phyloP scores from a whole-genome alignment of 2,329 filamentous ascomycete genomes.

The Aspergillus felis region DNA sequence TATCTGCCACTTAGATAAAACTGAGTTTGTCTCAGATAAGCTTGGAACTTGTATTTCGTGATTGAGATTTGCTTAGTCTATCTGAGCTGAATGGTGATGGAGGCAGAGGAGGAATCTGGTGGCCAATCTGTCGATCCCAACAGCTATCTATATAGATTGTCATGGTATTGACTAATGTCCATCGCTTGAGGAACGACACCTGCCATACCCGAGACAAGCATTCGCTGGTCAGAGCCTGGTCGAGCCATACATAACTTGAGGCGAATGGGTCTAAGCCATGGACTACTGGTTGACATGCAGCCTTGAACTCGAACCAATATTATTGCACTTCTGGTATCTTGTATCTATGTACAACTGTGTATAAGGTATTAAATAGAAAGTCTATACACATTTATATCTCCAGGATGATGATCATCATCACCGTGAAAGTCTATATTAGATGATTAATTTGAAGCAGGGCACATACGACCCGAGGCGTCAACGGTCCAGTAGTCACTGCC shows the following conservation, averaged over 20 bases:
- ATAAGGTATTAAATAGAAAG: background rate
- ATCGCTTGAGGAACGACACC: no score
- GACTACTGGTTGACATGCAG: no score
- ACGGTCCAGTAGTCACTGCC: slow-evolving; percentile 37
- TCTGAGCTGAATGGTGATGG: background rate
- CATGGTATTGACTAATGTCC: no score
- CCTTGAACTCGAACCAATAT: background rate
- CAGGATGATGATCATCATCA: no score
- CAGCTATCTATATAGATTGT: no score
- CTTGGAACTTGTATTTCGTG: background rate
- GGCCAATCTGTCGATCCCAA: no score
- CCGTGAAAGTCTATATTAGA: background rate
- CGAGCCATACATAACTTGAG: no score
- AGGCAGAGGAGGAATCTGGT: background rate
- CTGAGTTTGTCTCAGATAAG: background rate
- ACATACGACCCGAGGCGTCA: slow-evolving; percentile 26
- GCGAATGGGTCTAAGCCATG: no score
- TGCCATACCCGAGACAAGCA: background rate
- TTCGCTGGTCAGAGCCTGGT: no score
- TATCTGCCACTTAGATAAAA: background rate
- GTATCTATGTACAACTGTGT: background rate
- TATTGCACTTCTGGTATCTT: background rate
- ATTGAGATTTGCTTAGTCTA: background rate
- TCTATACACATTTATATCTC: background rate
- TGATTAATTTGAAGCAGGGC: slow-evolving; percentile 10